Evolutionary conservation across 2,329 filamentous ascomycete species (phyloP), one percentile per base, ranked within the genome.

Genomic region (Eurotiales sp.): DNA sequence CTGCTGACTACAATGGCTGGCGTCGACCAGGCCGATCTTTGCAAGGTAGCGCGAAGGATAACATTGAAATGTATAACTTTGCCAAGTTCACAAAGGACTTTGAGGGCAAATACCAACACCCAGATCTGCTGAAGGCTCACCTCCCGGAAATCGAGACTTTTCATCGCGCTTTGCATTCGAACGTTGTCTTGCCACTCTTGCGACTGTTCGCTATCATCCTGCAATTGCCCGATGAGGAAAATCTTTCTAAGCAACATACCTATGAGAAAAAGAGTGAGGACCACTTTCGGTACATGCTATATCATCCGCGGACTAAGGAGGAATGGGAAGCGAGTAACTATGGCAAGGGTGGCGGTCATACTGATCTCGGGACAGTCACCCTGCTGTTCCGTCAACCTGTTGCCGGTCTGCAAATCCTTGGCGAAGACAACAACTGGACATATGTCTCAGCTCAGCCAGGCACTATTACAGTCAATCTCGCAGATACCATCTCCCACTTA

Each of bases 261-360:
- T 86, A 84, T 62, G 75, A 82, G 2, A 71, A 75, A 21, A 74
- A 78, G 25, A 75, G 78, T n/a, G 81, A 84, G 55, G 79, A 81
- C 17, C 81, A 84, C 52, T 72, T 84, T 17, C 75, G 83, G 3
- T 84, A 84, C 62, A 84, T 84, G 80, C 72, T 78, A 42, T 83
- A 83, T 53, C 70, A 73, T 12, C 72, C 74, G 0, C 77, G 80
- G 23, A 72, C 69, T 0, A 61, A 70, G 0, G 73, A 78, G n/a
- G 74, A 79, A 29, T 76, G 76, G 50, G 71, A 69, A 30, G 68
- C 66, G 30, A 69, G 71, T 2, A 72, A 72, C 0, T 64, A 67
- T 17, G 66, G 79, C 0, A 77, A 77, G 56, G 68, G 70, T 0
- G 67, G 68, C 0, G 79, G 80, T 0, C 80, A 83, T 57, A 83